Percentiles rank a stretch among this genome's conserved stretches.
These are phyloP conservation scores for Aphanoascus verrucosus DNA, from an alignment of 2,329 filamentous ascomycete species.

Conservation along the genomic window DNA sequence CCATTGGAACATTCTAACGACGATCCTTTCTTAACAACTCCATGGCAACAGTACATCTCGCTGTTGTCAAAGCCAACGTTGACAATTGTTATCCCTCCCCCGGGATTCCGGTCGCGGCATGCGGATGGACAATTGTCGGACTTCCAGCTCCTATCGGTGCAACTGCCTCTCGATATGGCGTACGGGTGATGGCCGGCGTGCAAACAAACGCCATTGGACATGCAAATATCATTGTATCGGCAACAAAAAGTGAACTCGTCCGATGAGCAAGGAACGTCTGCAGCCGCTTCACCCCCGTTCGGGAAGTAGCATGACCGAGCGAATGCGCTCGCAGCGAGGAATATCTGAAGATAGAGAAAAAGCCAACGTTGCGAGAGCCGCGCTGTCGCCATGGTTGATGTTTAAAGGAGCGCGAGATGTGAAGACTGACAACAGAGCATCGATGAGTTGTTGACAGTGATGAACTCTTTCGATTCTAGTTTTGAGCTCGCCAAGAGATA, in stretches of 20 bases:
- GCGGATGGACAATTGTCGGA: constrained; percentile 19
- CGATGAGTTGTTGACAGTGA: too few relatives aligned
- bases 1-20: constrained; percentile 17
- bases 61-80: constrained; percentile 15
- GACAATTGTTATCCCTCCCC: constrained; percentile 19
- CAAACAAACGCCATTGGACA: constrained; percentile 25
- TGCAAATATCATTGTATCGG: constrained; percentile 19
- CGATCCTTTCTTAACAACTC: constrained; percentile 11
- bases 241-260: constrained; percentile 22
- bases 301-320: constrained; percentile 24
- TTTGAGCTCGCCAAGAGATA: too few relatives aligned
- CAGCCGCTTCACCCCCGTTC: constrained; percentile 15
- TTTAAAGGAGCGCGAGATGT: neutral
- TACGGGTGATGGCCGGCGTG: constrained; percentile 18
- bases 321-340: neutral
- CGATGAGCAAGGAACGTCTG: constrained; percentile 22
- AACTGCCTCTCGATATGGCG: constrained; percentile 21
- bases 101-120: constrained; percentile 8
- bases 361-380: neutral
- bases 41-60: constrained; percentile 21
- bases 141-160: constrained; percentile 25
- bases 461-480: too few relatives aligned
- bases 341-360: neutral
- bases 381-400: neutral
- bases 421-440: too few relatives aligned